Evolutionary conservation across 495 filamentous ascomycete genomes (phyloP).

Genomic region (Penicillium macrosclerotiorum): DNA sequence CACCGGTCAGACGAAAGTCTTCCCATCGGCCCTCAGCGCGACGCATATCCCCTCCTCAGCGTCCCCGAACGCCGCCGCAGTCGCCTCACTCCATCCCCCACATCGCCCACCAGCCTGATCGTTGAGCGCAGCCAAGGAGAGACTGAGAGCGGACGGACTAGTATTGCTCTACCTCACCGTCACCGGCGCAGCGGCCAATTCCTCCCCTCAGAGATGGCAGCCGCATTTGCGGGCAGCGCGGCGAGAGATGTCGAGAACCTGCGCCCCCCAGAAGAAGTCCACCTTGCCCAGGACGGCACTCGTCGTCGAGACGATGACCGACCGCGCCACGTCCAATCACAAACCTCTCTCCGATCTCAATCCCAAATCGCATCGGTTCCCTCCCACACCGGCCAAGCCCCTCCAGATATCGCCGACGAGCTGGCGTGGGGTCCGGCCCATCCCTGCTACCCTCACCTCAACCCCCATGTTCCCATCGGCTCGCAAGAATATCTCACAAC

Average conservation of each 20-base stretch:
- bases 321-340: slow-evolving; percentile 38
- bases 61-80: slow-evolving; percentile 64
- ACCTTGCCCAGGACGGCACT: slow-evolving; percentile 27
- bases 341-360: slow-evolving; percentile 42
- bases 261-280: slow-evolving; percentile 33
- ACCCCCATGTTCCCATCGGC: slow-evolving; percentile 80
- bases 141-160: slow-evolving; percentile 58
- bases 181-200: slow-evolving; percentile 38
- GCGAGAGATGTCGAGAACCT: slow-evolving; percentile 29
- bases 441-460: slow-evolving; percentile 88
- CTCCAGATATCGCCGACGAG: slow-evolving; percentile 46
- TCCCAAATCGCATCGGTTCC: slow-evolving; percentile 41
- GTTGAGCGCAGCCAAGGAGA: slow-evolving; percentile 60
- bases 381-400: slow-evolving; percentile 44
- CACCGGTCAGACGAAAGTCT: slow-evolving; percentile 41
- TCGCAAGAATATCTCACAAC: slow-evolving; percentile 73
- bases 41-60: slow-evolving; percentile 67
- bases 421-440: slow-evolving; percentile 81
- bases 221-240: slow-evolving; percentile 38
- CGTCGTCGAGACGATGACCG: slow-evolving; percentile 22
- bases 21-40: slow-evolving; percentile 37
- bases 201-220: slow-evolving; percentile 44
- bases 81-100: slow-evolving; percentile 51
- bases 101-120: slow-evolving; percentile 58
- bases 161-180: slow-evolving; percentile 65